phyloP scores from a whole-genome alignment of 768 basidiomycete genomes.

The Mycena indigotica region DNA sequence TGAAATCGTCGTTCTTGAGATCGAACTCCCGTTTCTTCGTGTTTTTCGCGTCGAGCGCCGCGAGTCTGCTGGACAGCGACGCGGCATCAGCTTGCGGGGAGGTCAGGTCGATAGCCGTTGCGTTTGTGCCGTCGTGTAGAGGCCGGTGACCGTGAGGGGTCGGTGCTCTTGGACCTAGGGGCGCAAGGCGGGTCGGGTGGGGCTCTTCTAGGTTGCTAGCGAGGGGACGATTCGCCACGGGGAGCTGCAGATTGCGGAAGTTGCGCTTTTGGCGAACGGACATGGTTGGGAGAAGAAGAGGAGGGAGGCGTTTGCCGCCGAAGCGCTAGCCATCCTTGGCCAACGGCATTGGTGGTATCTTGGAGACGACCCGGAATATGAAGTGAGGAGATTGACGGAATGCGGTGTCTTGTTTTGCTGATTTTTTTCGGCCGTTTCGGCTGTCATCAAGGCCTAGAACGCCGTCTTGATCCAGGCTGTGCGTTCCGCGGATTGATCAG shows the following conservation, averaged over 20 bases:
- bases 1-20: constrained; percentile 85
- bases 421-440: no score
- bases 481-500: no score
- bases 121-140: constrained; percentile 67
- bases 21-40: constrained; percentile 74
- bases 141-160: constrained; percentile 71
- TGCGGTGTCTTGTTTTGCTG: neutral
- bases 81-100: constrained; percentile 49
- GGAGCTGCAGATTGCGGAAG: constrained; percentile 83
- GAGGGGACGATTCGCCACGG: constrained; percentile 47
- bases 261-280: constrained; percentile 90
- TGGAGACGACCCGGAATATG: neutral
- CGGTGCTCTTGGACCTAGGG: constrained; percentile 45
- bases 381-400: neutral
- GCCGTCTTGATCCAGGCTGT: no score
- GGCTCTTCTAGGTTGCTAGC: constrained; percentile 31
- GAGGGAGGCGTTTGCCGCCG: no score
- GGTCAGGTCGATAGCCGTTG: constrained; percentile 61
- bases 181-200: constrained; percentile 51
- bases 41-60: constrained; percentile 81
- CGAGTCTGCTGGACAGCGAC: constrained; percentile 81
- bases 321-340: neutral
- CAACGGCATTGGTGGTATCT: neutral
- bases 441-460: no score
- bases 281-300: constrained; percentile 29